A percentile compares a stretch with the other conserved stretches of the same genome.
phyloP scores from a whole-genome alignment of 208 protist species.

The Trypanosoma avium region DNA sequence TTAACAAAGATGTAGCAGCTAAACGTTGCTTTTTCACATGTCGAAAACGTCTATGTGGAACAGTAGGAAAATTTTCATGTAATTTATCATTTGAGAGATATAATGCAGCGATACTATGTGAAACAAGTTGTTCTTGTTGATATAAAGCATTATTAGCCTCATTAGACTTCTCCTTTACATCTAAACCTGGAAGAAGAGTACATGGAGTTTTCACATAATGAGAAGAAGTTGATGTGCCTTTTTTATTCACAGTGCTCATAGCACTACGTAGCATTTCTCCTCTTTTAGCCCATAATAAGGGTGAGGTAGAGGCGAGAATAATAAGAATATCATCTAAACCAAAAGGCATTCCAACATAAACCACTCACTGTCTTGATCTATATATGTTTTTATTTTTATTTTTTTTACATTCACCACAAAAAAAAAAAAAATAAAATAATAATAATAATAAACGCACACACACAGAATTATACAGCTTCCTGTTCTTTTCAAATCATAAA shows the following conservation, averaged over 20 bases:
- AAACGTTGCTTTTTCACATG: slow-evolving; percentile 31
- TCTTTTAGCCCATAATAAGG: slow-evolving; percentile 64
- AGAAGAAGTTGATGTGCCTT: slow-evolving; percentile 6
- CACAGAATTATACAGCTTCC: too few relatives aligned
- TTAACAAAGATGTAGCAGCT: slow-evolving; percentile 37
- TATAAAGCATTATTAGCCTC: background rate
- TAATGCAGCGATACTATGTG: slow-evolving; percentile 34
- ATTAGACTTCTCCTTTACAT: background rate
- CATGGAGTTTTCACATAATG: slow-evolving; percentile 10
- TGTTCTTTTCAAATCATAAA: too few relatives aligned
- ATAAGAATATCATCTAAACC: slow-evolving; percentile 81
- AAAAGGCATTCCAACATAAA: slow-evolving; percentile 52
- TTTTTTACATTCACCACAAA: too few relatives aligned
- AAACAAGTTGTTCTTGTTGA: slow-evolving; percentile 7
- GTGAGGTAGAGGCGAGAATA: slow-evolving; percentile 62
- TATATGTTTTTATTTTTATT: too few relatives aligned
- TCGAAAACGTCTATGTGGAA: slow-evolving; percentile 71
- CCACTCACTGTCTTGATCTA: background rate
- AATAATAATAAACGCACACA: too few relatives aligned
- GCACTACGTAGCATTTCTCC: slow-evolving; percentile 49
- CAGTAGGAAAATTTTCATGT: slow-evolving; percentile 42
- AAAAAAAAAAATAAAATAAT: too few relatives aligned
- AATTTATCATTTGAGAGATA: slow-evolving; percentile 23
- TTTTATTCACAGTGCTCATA: too few relatives aligned
- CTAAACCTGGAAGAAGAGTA: slow-evolving; percentile 12